Evolutionary conservation across 2,329 filamentous ascomycete genomes (phyloP), one percentile per base, ranked within the genome.

Genomic region (Trichoderma sp.): DNA sequence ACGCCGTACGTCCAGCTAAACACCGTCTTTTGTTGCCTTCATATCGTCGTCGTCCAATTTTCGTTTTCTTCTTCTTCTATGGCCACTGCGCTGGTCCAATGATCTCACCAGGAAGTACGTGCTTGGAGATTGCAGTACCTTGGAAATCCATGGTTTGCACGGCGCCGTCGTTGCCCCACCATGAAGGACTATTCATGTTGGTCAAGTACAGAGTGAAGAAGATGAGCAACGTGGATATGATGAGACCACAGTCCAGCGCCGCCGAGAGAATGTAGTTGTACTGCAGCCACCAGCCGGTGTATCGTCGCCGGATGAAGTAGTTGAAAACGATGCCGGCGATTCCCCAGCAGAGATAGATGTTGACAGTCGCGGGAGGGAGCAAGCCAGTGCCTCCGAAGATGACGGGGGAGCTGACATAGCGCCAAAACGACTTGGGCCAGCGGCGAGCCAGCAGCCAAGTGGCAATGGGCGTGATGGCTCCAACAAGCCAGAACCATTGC

Each of bases 211-310:
- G 84, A 1, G 91, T 88, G 78, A 93, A 90, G 85, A 95, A 93
- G 75, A 94, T 92, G 75, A 94, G 82, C 45, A 95, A 88, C 0
- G 92, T 92, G 41, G 88, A 89, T 24, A 94, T 82, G 14, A 92
- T 90, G 6, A 94, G 86, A 6, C 93, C 93, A 66, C 89, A 89
- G 82, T 94, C 93, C 50, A 95, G 85, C 1, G 91, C 93, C 0
- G 93, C 93, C 24, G 92, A 93, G 0, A 92, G 90, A 80, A 94
- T 88, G 82, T 94, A 95, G 85, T 95, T 94, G 85, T 94, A 95
- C 82, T 92, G 91, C 82, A 93, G 86, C 93, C 93, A 95, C 93
- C 93, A 94, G 41, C 91, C 92, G 4, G 88, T 89, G 83, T 89
- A 92, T 77, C 89, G 88, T 75, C 91, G 87, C 81, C 90, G 89